A percentile compares a stretch with the other conserved stretches of the same genome.
Evolutionary conservation across 768 basidiomycete genomes (phyloP).

Genomic region (Tephrocybe sp.): DNA sequence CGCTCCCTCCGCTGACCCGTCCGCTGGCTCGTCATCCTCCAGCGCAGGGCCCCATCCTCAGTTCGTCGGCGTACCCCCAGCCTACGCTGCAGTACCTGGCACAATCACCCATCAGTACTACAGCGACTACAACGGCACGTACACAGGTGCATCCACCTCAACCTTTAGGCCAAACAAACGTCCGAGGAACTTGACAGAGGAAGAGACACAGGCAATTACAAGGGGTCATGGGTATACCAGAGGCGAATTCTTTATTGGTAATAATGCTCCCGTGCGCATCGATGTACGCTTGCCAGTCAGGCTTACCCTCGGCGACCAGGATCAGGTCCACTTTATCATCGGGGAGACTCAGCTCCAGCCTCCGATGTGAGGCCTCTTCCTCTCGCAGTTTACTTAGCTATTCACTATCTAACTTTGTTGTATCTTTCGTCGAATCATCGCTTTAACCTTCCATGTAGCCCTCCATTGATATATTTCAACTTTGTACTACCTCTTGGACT

Average conservation of each 20-base stretch:
- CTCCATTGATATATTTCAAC: too few relatives aligned
- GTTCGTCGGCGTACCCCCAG: constrained; percentile 46
- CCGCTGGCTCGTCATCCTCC: constrained; percentile 28
- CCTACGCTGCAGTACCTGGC: constrained; percentile 45
- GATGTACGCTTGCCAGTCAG: constrained; percentile 78
- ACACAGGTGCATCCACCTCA: constrained; percentile 67
- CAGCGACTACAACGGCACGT: constrained; percentile 64
- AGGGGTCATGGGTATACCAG: constrained; percentile 75
- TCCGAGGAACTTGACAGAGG: constrained; percentile 76
- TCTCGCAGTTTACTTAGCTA: neutral
- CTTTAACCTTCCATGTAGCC: too few relatives aligned
- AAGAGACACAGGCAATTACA: constrained; percentile 75
- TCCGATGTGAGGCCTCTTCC: constrained; percentile 15
- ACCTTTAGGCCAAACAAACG: constrained; percentile 81
- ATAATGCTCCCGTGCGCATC: constrained; percentile 78
- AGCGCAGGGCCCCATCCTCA: constrained; percentile 33
- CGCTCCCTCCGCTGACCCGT: neutral
- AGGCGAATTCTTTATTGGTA: constrained; percentile 81
- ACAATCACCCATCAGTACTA: constrained; percentile 66
- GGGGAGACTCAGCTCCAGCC: constrained; percentile 30
- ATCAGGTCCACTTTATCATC: constrained; percentile 68
- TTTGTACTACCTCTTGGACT: too few relatives aligned
- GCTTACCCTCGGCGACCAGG: constrained; percentile 77
- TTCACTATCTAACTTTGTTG: too few relatives aligned
- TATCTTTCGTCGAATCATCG: too few relatives aligned